phyloP scores from a whole-genome alignment of 805 yeast genomes.

The Yarrowia bubula region DNA sequence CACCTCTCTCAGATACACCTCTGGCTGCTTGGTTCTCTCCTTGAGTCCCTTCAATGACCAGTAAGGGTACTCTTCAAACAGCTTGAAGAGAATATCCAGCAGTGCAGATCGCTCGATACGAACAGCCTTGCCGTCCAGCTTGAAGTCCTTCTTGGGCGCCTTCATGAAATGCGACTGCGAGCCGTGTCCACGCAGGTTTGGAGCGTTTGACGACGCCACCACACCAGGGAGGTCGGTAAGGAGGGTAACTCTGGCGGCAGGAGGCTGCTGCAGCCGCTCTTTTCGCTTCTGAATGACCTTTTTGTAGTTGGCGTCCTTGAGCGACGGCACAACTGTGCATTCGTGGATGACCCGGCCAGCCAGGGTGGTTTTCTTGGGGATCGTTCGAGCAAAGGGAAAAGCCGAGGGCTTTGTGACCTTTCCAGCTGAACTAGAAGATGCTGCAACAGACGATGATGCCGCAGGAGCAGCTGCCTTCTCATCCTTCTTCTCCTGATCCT shows the following conservation, averaged over 20 bases:
- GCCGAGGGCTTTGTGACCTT: slow-evolving; percentile 19
- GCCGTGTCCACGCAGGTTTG: slow-evolving; percentile 64
- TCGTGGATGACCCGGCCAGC: slow-evolving; percentile 90
- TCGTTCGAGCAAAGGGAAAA: slow-evolving; percentile 44
- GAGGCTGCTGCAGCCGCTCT: slow-evolving; percentile 43
- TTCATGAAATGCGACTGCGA: slow-evolving; percentile 61
- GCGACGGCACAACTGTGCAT: slow-evolving; percentile 81
- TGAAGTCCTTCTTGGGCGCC: slow-evolving; percentile 38
- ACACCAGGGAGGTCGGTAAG: slow-evolving; percentile 83
- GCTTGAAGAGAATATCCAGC: slow-evolving; percentile 78
- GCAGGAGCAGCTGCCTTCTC: background rate
- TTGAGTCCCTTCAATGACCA: slow-evolving; percentile 94
- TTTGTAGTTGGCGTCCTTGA: slow-evolving; percentile 65
- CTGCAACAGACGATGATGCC: background rate
- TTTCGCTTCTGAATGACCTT: slow-evolving; percentile 60
- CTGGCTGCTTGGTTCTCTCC: slow-evolving; percentile 95
- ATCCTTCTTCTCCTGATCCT: slow-evolving; percentile 50
- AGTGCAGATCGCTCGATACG: slow-evolving; percentile 92
- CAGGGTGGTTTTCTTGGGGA: slow-evolving; percentile 82
- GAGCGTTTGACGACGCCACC: slow-evolving; percentile 80
- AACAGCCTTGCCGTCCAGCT: slow-evolving; percentile 78
- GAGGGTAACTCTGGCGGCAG: slow-evolving; percentile 65
- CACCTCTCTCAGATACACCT: slow-evolving; percentile 80
- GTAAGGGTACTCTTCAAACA: slow-evolving; percentile 92
- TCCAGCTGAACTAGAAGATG: background rate